Evolutionary conservation across 192 early-diverging fungal genomes (phyloP), one percentile per base, ranked within the genome.

Genomic region (Jimgerdemannia lactiflua): DNA sequence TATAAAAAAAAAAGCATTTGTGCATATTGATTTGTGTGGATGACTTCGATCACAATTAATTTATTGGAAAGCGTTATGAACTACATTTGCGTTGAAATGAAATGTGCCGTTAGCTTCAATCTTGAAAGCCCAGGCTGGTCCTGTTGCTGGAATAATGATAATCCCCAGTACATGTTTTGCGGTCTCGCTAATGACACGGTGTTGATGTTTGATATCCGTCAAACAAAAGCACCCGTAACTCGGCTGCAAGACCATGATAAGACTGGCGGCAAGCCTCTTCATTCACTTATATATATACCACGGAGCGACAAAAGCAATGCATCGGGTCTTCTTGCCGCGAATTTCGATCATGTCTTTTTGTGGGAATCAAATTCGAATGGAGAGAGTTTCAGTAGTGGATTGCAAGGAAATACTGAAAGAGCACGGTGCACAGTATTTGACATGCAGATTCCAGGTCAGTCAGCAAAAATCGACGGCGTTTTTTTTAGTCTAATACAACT

Each of bases 141-240:
- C 11, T 82, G 81, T 64, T 79, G 81, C 43, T 82, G 81, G 81
- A 68, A 41, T 4, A 18, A 20, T 39, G 40, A 68, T 20, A 18
- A 20, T 9, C 6, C 67, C 19, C 6, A 68, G 0, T 68, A 68
- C 2, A 39, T 68, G 29, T 68, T 68, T 18, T 68, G 67, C 40
- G 67, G 67, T 41, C 19, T 68, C 1, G 40, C 29, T 18, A 68
- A 68, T 41, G 67, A 19, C 19, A 68, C 67, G 19, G 19, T 68
- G 67, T 19, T 68, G 9, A 68, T 68, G 67, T 68, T 68, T 68
- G 67, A 68, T 19, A 68, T 68, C 29, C 67, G 67, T 39, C 7
- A 18, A 9, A 68, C 67, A 6, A 59, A 59, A 59, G 49, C 8
- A 14, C 49, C 49, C 6, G 49, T 59, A 10, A 14, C 49, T 59